Evolutionary conservation across 768 basidiomycete species (phyloP), one percentile per base, ranked within the genome.

Genomic region (Leccinum olivaceopallidum): DNA sequence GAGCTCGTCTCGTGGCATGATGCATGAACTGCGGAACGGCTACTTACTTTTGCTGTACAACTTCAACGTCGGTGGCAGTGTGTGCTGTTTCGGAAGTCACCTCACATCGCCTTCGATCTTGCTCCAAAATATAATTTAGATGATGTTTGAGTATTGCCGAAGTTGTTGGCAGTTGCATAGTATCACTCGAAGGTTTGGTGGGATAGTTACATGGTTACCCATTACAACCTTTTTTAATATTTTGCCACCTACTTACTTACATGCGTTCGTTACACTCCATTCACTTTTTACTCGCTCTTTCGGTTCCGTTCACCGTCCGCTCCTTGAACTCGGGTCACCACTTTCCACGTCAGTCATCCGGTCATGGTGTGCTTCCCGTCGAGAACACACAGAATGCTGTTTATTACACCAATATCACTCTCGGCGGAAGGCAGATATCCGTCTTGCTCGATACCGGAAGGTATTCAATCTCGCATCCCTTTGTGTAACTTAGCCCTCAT

Each of bases 391-490:
- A 84, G 64, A 91, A 92, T 76, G 79, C 85, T 0, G 85, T 90
- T 67, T 92, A 92, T 69, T 83, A 87, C 54, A 78, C 82, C 44
- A 90, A 89, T 67, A 80, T 92, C 63, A 88, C 87, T 16, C 74
- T 92, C 48, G 87, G 83, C 16, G 87, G 87, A 18, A 73, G 73
- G 22, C 67, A 75, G 5, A 75, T 88, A 63, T 78, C 80, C 24
- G 87, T 92, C 55, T 76, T 90, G 66, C 73, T 92, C 56, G 90
- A 92, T 69, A 91, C 89, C 7, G 90, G 90, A 75, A 92, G 90
- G 89, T 87, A 62, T 4, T 24, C 20, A 18, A 16, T 49, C 36
- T n/a, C 26, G 20, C 53, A 51, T 34, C 20, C 30, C 37, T 51
- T 7, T 9, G 39, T 56, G n/a, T 57, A 24, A 54, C 36, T 51